Evolutionary conservation across 2,329 filamentous ascomycete genomes (phyloP).

Genomic region (Lomentospora prolificans): DNA sequence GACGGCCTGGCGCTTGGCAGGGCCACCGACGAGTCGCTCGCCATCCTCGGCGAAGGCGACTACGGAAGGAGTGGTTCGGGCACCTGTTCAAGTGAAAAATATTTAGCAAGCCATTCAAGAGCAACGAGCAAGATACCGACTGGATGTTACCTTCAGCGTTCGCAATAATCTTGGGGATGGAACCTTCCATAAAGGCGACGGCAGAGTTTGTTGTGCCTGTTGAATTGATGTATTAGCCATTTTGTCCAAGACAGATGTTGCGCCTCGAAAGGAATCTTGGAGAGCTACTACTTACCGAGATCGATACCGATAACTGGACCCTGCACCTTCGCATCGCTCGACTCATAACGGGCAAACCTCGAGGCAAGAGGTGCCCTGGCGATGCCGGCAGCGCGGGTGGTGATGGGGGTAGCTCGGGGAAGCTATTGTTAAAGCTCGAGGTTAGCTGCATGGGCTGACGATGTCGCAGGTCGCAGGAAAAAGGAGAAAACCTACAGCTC

Average conservation of each 20-base stretch:
- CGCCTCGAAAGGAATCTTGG: not conserved
- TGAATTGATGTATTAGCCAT: constrained; percentile 3
- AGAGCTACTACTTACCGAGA: constrained; percentile 53
- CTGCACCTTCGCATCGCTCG: constrained; percentile 70
- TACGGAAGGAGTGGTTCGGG: constrained; percentile 84
- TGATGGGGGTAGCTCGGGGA: constrained; percentile 63
- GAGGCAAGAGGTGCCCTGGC: constrained; percentile 62
- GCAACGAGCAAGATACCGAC: not conserved
- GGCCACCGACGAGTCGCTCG: constrained; percentile 92
- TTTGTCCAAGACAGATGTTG: not conserved
- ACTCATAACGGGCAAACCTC: constrained; percentile 66
- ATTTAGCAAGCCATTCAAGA: not conserved
- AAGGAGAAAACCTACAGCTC: constrained; percentile 53
- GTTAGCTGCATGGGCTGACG: constrained; percentile 14
- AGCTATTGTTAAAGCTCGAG: constrained; percentile 40
- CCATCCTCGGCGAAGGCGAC: constrained; percentile 93
- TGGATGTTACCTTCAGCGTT: constrained; percentile 75
- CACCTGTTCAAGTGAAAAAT: constrained; percentile 42
- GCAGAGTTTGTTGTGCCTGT: constrained; percentile 90
- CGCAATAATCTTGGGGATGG: constrained; percentile 90
- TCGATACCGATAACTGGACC: constrained; percentile 97
- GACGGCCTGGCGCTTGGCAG: constrained; percentile 94
- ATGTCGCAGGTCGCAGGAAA: not conserved
- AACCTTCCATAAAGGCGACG: constrained; percentile 96
- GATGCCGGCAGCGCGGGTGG: constrained; percentile 57